These are phyloP conservation scores for Rosa persica DNA, from an alignment of 306 rosid species.

Conservation along the genomic window DNA sequence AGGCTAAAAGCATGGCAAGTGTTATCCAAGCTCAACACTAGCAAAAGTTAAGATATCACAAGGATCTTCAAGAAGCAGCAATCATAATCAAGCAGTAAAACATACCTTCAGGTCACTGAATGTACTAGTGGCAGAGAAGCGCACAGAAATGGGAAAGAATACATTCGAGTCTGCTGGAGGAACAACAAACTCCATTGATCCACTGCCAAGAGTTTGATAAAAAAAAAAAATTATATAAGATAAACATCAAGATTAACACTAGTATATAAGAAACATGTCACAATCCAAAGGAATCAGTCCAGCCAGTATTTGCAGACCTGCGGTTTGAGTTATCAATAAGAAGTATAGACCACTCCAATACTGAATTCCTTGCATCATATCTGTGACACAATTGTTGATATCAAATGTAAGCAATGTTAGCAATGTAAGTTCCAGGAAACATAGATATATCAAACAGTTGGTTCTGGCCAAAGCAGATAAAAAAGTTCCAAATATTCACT, in stretches of 20 bases:
- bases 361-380: conserved; percentile 83
- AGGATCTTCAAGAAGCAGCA: neutral
- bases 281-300: neutral
- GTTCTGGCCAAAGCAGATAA: neutral
- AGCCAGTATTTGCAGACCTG: conserved; percentile 48
- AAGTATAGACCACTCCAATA: conserved; percentile 90
- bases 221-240: neutral
- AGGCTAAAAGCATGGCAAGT: neutral
- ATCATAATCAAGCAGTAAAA: conserved; percentile 4
- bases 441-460: neutral
- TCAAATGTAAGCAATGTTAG: neutral
- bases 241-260: neutral
- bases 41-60: neutral
- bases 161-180: conserved; percentile 80
- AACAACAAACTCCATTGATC: conserved; percentile 93
- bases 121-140: conserved; percentile 71
- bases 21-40: neutral
- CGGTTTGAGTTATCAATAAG: conserved; percentile 87
- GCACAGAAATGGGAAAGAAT: conserved; percentile 86
- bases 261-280: conserved; percentile 2
- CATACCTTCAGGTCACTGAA: conserved; percentile 88
- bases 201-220: conserved; percentile 50
- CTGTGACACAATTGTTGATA: conserved; percentile 37
- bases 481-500: neutral
- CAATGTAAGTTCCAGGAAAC: neutral